phyloP scores from a whole-genome alignment of 495 filamentous ascomycete species.

The Wilcoxina mikolae region DNA sequence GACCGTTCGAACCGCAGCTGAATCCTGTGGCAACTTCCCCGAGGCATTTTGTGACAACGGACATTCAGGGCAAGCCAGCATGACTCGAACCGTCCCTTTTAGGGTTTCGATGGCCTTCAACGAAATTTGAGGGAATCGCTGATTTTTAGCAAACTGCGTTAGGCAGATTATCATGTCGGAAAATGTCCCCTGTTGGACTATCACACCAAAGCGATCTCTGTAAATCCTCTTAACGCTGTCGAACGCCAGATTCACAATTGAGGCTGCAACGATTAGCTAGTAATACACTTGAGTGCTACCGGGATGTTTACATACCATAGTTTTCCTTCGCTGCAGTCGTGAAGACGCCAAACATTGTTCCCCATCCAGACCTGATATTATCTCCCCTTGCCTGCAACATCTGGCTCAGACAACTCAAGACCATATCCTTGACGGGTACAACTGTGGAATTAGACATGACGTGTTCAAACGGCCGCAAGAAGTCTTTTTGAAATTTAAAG shows the following conservation, averaged over 20 bases:
- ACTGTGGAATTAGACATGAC: slow-evolving; percentile 85
- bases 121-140: slow-evolving; percentile 93
- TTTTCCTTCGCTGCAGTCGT: slow-evolving; percentile 86
- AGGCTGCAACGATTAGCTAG: slow-evolving; percentile 43
- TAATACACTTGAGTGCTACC: slow-evolving; percentile 2
- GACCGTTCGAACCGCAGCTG: slow-evolving; percentile 46
- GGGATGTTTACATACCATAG: slow-evolving; percentile 41
- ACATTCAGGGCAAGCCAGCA: slow-evolving; percentile 93
- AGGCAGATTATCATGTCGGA: slow-evolving; percentile 90
- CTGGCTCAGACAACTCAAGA: slow-evolving; percentile 88
- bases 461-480: slow-evolving; percentile 94
- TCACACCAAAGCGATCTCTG: slow-evolving; percentile 86
- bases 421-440: slow-evolving; percentile 93
- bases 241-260: slow-evolving; percentile 89
- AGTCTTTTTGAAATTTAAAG: slow-evolving; percentile 99
- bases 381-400: slow-evolving; percentile 96
- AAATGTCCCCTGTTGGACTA: slow-evolving; percentile 93
- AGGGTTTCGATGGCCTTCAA: slow-evolving; percentile 89
- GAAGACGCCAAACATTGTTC: slow-evolving; percentile 98
- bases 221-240: slow-evolving; percentile 98
- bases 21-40: slow-evolving; percentile 27
- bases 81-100: slow-evolving; percentile 77
- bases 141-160: slow-evolving; percentile 97
- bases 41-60: slow-evolving; percentile 53
- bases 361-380: slow-evolving; percentile 94